Evolutionary conservation across 257 asterid species (phyloP).

Genomic region (Datura wrightii): DNA sequence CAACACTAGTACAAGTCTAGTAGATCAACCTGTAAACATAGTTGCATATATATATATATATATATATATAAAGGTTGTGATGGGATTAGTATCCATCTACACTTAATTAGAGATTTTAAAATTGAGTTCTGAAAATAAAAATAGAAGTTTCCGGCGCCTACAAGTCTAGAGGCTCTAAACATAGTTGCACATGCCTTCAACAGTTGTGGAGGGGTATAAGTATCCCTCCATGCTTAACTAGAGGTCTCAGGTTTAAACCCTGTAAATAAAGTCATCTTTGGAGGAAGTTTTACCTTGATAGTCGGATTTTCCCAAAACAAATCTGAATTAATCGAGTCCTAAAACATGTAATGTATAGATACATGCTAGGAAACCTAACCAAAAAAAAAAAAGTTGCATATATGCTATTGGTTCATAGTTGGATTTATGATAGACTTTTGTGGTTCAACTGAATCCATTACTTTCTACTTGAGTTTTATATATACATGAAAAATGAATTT

Average conservation of each 20-base stretch:
- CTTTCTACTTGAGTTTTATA: neutral
- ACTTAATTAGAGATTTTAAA: neutral
- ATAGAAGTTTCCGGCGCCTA: neutral
- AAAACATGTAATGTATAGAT: neutral
- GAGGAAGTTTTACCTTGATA: neutral
- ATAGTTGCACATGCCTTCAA: neutral
- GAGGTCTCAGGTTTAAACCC: fast-evolving
- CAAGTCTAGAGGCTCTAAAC: neutral
- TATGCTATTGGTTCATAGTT: neutral
- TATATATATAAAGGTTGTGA: neutral
- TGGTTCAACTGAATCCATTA: neutral
- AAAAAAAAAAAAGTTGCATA: neutral
- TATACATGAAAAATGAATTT: too few relatives aligned
- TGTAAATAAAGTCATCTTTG: neutral
- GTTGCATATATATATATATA: neutral
- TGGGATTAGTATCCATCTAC: neutral
- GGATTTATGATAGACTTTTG: neutral
- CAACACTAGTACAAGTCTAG: neutral
- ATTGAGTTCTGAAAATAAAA: too few relatives aligned
- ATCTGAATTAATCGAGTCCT: too few relatives aligned
- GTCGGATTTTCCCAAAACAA: fast-evolving
- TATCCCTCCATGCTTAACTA: neutral
- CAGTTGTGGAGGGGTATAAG: neutral
- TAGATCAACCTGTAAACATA: neutral
- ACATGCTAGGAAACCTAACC: neutral